Conservation (phyloP, 2,329 filamentous ascomycete genomes). For the Aureobasidium sp. region DNA sequence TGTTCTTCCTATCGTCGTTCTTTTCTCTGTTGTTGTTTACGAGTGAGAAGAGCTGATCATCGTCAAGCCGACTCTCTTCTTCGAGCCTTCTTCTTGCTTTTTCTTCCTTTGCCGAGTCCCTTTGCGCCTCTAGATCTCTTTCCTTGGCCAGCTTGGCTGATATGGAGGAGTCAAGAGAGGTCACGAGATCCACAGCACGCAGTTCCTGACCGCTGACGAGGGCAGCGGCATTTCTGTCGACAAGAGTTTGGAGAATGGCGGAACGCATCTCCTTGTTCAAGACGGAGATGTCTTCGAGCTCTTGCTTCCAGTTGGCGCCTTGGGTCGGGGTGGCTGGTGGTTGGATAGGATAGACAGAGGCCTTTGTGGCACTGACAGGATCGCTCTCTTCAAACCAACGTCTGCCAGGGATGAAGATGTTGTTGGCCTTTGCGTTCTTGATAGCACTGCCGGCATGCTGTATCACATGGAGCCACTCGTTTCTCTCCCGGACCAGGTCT, state of each 20-base stretch:
- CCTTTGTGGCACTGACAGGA: constrained; percentile 1
- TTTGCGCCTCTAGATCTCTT: not conserved
- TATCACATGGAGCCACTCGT: not conserved
- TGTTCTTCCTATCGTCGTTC: constrained; percentile 12
- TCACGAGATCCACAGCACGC: not conserved
- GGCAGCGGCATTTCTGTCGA: not conserved
- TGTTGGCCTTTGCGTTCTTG: not conserved
- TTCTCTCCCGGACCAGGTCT: not conserved
- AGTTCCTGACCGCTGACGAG: not conserved
- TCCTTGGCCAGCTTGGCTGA: not conserved
- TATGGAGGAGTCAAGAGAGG: not conserved
- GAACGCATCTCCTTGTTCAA: not conserved
- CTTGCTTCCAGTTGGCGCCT: not conserved
- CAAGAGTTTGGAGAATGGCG: not conserved
- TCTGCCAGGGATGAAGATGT: constrained; percentile 1
- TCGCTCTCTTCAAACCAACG: constrained; percentile 5
- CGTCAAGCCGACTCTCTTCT: constrained; percentile 14
- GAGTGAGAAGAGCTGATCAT: not conserved
- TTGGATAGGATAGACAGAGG: not conserved
- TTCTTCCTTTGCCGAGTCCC: not conserved
- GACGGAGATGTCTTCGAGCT: not conserved
- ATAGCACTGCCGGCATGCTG: not conserved
- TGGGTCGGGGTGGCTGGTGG: not conserved
- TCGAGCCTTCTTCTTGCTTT: constrained; percentile 11
- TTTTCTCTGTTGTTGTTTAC: constrained; percentile 2